These are phyloP conservation scores for Cryptococcus deneoformans DNA, from an alignment of 1,284 basidiomycete species.

Conservation along the genomic window DNA sequence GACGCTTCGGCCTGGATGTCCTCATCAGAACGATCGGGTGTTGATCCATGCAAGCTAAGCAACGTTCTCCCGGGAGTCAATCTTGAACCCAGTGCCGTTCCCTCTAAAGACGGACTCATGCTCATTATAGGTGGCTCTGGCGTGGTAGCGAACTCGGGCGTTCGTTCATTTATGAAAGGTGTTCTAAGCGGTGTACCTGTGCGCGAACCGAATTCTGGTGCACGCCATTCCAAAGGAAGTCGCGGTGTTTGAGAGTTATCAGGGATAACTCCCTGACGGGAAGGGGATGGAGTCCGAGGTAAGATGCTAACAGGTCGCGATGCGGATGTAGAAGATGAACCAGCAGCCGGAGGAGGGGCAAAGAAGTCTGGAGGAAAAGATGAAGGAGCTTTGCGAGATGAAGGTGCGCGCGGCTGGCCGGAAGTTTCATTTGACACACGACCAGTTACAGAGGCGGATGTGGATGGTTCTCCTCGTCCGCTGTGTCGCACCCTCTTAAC, in stretches of 20 bases:
- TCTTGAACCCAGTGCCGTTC: background rate
- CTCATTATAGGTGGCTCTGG: constrained; percentile 10
- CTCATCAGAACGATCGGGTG: background rate
- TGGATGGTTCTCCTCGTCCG: background rate
- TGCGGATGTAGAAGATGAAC: background rate
- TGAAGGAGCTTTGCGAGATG: constrained; percentile 14
- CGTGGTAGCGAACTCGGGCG: constrained; percentile 14
- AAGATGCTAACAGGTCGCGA: background rate
- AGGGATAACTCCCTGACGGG: constrained; percentile 23
- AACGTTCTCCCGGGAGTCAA: constrained; percentile 9
- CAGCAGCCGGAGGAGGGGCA: background rate
- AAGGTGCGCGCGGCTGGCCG: constrained; percentile 19
- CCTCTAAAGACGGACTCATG: background rate
- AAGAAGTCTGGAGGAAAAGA: constrained; percentile 11
- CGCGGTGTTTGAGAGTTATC: constrained; percentile 34
- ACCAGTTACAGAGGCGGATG: background rate
- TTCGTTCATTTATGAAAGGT: background rate
- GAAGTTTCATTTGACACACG: background rate
- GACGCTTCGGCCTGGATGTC: background rate
- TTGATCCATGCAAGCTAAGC: background rate
- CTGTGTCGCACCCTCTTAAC: constrained; percentile 14
- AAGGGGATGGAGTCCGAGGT: constrained; percentile 33
- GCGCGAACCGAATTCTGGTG: background rate
- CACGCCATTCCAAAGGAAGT: constrained; percentile 11
- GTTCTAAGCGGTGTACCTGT: background rate